Percentiles rank a stretch among this genome's conserved stretches.
Evolutionary conservation across 345 rosid genomes (phyloP).

Genomic region (Theobroma cacao): DNA sequence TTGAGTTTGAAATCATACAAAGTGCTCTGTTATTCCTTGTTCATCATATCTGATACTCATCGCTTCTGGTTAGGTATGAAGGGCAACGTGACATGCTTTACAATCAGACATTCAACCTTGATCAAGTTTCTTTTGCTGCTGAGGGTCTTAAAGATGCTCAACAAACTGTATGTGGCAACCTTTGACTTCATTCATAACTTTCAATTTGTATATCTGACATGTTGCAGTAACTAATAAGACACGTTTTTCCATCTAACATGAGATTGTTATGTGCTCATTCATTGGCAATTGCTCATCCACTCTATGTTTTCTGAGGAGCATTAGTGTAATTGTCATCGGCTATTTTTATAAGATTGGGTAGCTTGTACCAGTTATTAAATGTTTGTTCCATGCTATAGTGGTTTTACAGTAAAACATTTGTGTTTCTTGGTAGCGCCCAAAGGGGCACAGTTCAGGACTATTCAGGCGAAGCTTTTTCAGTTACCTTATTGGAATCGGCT

Average conservation of each 20-base stretch:
- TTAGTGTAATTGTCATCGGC: neutral
- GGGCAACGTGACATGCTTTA: slow-evolving; percentile 97
- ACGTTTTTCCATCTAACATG: neutral
- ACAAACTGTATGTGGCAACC: slow-evolving; percentile 68
- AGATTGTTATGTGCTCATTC: neutral
- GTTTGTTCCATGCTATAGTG: neutral
- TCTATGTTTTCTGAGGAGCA: neutral
- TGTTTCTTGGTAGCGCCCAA: slow-evolving; percentile 38
- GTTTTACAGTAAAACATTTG: slow-evolving; percentile 17
- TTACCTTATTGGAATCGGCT: slow-evolving; percentile 43
- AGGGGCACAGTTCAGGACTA: slow-evolving; percentile 40
- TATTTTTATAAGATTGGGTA: neutral
- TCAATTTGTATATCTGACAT: neutral
- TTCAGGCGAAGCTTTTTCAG: slow-evolving; percentile 33
- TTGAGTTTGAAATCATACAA: neutral
- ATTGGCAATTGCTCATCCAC: neutral
- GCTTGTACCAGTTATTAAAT: neutral
- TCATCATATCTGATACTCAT: neutral
- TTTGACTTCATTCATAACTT: neutral
- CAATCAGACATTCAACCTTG: slow-evolving; percentile 96
- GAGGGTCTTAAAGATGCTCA: slow-evolving; percentile 99
- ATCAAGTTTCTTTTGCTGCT: slow-evolving; percentile 98
- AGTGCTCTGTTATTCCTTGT: neutral
- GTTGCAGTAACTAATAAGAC: neutral
- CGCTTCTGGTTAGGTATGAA: slow-evolving; percentile 69